Conservation (phyloP, 352 stramenopile genomes). For the Phytophthora crassamura region DNA sequence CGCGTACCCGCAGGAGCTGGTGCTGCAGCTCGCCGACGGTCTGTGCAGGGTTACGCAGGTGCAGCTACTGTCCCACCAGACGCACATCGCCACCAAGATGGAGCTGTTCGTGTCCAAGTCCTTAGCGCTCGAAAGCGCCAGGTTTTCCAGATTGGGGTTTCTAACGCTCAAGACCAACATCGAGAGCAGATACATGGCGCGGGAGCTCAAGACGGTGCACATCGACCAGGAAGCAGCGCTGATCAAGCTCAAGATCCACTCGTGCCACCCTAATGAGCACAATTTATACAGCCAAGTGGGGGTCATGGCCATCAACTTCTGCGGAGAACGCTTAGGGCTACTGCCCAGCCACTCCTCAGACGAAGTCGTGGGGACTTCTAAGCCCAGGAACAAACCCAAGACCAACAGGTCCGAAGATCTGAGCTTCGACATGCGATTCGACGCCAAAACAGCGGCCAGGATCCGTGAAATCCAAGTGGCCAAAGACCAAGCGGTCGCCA, state of each 20-base stretch:
- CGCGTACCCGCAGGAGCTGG: constrained; percentile 94
- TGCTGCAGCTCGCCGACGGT: constrained; percentile 81
- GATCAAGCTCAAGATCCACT: constrained; percentile 90
- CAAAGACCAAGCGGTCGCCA: constrained; percentile 84
- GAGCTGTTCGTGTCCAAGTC: constrained; percentile 89
- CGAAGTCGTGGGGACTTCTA: constrained; percentile 33
- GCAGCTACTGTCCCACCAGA: constrained; percentile 93
- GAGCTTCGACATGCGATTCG: constrained; percentile 90
- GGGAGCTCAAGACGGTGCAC: constrained; percentile 94
- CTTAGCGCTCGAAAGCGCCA: constrained; percentile 38
- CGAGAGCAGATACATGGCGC: constrained; percentile 85
- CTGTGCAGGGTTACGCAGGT: constrained; percentile 80
- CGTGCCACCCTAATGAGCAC: constrained; percentile 89
- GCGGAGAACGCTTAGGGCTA: constrained; percentile 60
- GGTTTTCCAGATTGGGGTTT: constrained; percentile 86
- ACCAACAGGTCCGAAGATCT: constrained; percentile 51
- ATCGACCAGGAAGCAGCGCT: constrained; percentile 87
- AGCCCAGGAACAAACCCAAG: constrained; percentile 31
- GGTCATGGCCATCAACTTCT: constrained; percentile 91
- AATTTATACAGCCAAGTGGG: constrained; percentile 94
- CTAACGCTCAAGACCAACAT: constrained; percentile 86
- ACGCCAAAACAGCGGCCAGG: constrained; percentile 85
- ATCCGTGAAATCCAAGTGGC: constrained; percentile 91
- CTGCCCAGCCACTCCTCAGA: constrained; percentile 63
- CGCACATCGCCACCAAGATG: constrained; percentile 93